phyloP scores from a whole-genome alignment of 495 filamentous ascomycete genomes.

The Lasiosphaeris hirsuta region DNA sequence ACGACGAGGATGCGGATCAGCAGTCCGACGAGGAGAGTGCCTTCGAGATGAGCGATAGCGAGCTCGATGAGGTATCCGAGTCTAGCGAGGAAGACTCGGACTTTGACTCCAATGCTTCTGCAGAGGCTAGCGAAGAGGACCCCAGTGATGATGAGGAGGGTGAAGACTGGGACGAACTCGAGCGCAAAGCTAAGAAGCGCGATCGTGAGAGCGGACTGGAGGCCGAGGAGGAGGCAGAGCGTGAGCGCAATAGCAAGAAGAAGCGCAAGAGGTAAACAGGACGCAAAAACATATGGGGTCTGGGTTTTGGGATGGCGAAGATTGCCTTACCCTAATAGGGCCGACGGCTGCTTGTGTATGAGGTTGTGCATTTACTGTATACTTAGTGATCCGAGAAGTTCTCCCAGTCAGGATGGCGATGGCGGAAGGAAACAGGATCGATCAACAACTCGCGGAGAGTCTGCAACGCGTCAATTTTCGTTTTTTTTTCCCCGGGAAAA shows the following conservation, averaged over 20 bases:
- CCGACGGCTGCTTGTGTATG: not conserved
- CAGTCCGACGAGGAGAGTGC: constrained; percentile 81
- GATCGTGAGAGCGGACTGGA: constrained; percentile 71
- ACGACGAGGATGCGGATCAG: constrained; percentile 74
- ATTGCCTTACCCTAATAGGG: not conserved
- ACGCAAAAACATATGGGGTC: not conserved
- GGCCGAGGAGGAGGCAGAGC: constrained; percentile 55
- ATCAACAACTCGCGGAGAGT: no score
- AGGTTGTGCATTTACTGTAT: not conserved
- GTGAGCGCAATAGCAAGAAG: constrained; percentile 33
- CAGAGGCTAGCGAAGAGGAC: constrained; percentile 66
- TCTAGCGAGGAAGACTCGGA: constrained; percentile 85
- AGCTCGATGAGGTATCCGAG: constrained; percentile 73
- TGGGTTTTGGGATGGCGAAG: not conserved
- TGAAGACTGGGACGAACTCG: constrained; percentile 90
- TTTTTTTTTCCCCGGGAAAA: no score
- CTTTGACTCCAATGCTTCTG: constrained; percentile 87
- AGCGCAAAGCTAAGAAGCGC: constrained; percentile 84
- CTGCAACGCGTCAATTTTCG: no score
- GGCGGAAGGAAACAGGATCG: no score
- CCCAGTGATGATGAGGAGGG: constrained; percentile 69
- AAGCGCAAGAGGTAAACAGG: constrained; percentile 37
- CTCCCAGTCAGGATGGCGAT: no score
- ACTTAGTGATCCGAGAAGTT: no score
- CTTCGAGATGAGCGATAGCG: constrained; percentile 84